Percentiles rank a stretch among this genome's conserved stretches.
phyloP scores from a whole-genome alignment of 1,139 yeast genomes.

The Wickerhamomyces sp. region DNA sequence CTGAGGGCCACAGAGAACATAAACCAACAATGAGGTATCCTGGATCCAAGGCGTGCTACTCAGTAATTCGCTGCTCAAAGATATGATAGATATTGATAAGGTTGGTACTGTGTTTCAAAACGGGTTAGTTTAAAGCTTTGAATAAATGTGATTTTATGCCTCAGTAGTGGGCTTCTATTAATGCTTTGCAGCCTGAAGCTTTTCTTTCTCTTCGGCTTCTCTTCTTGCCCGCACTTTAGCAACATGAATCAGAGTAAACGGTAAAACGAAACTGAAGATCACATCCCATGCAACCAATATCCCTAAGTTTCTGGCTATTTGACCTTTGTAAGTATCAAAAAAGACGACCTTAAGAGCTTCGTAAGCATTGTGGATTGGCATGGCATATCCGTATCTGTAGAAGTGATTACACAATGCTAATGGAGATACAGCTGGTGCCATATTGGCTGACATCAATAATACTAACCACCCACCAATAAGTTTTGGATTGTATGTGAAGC shows the following conservation, averaged over 20 bases:
- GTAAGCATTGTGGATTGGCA: constrained; percentile 58
- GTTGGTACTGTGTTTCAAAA: background rate
- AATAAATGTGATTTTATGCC: background rate
- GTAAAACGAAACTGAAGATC: constrained; percentile 38
- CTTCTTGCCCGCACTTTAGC: constrained; percentile 16
- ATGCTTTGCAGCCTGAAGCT: background rate
- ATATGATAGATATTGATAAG: too few relatives aligned
- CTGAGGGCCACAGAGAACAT: too few relatives aligned
- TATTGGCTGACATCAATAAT: constrained; percentile 51
- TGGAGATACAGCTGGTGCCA: constrained; percentile 58
- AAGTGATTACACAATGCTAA: constrained; percentile 48
- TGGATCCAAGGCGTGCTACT: too few relatives aligned
- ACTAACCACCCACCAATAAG: constrained; percentile 59
- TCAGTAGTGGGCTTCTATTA: background rate
- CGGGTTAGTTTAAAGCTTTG: background rate
- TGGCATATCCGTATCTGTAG: constrained; percentile 58
- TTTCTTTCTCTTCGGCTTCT: constrained; percentile 1
- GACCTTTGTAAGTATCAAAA: constrained; percentile 50
- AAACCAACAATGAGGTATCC: too few relatives aligned
- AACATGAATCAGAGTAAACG: constrained; percentile 35
- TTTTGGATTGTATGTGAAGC: constrained; percentile 42
- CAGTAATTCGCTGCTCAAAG: too few relatives aligned
- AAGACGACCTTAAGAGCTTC: constrained; percentile 53
- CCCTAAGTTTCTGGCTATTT: constrained; percentile 55
- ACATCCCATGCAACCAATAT: constrained; percentile 56